Conservation (phyloP, 2,329 filamentous ascomycete species). For the Ophiostoma novo-ulmi region DNA sequence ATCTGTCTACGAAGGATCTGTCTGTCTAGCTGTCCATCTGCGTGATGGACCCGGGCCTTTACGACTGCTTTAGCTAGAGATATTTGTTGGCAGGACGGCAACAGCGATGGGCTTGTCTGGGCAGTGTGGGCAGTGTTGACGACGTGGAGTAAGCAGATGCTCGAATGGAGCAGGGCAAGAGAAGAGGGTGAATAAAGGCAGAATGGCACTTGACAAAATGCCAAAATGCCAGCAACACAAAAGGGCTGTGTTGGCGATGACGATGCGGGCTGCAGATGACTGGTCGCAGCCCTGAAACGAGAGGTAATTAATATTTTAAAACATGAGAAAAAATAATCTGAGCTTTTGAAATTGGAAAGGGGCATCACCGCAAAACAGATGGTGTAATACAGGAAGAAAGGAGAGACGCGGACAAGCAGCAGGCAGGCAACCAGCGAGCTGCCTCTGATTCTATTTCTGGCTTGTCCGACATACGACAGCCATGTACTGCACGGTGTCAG, state of each 20-base stretch:
- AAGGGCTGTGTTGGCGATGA: conserved; percentile 8
- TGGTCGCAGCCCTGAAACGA: conserved; percentile 5
- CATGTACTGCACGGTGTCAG: neutral
- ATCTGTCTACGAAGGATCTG: neutral
- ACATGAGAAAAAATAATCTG: neutral
- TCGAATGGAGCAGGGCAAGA: neutral
- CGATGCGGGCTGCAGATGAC: neutral
- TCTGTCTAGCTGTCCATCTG: neutral
- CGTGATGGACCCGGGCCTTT: neutral
- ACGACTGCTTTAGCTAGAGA: neutral
- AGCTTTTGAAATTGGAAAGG: neutral
- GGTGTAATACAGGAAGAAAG: neutral
- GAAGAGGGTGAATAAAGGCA: neutral
- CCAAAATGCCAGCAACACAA: neutral
- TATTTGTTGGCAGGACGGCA: neutral
- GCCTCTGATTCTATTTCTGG: conserved; percentile 1
- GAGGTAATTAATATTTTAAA: neutral
- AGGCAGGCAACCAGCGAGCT: neutral
- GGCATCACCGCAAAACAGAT: neutral
- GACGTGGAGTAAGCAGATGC: neutral
- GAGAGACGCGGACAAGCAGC: neutral
- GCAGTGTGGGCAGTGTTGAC: conserved; percentile 3
- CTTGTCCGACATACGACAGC: neutral
- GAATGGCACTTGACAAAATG: neutral
- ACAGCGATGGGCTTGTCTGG: neutral